Base-by-base conservation (phyloP, 805 yeast species). In the Lachancea thermotolerans region DNA sequence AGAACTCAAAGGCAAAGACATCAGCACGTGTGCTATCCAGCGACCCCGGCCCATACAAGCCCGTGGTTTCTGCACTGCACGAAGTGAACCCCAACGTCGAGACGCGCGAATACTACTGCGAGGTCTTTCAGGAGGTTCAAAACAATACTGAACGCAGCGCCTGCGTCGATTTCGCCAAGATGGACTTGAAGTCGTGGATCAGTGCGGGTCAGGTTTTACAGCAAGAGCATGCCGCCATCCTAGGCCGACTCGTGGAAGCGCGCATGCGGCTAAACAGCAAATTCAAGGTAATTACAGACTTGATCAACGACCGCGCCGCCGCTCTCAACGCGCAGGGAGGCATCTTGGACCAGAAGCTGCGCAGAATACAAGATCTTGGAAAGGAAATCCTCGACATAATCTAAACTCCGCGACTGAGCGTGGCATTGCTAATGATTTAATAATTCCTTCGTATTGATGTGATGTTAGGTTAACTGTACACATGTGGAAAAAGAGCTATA, bases 351-450 rank as follows among this genome's bases (percentile, higher is more conserved):
- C 59, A 54, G 14, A 69, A 70, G 50, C 52, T 68, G 43, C 44
- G 44, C 2, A 66, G 65, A 43, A 59, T 75, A 21, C 71, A 67
- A 46, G 64, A 59, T n/a, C 57, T 73, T 29, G 77, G 77, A 11
- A 63, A 62, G 37, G 74, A 71, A 42, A 68, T 68, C 37, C 57
- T 65, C 18, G 53, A 59, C 42, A 58, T 65, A 27, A 55, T 72
- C 51, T 54, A 61, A 53, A 17, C 16, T 4, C 21, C 21, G 37
- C 37, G 16, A 15, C 18, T 18, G 27, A 3, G 18, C 16, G 17
- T 21, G 35, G 12, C n/a, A 9, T 32, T 17, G 29, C 36, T 17
- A 25, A 27, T 25, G 25, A 39, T 39, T 28, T 29, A 35, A 21
- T 31, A 31, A 43, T 41, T 50, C 46, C 49, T 49, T 49, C 46